Conservation (phyloP, 2,329 filamentous ascomycete genomes). For the Claviceps pazoutovae region DNA sequence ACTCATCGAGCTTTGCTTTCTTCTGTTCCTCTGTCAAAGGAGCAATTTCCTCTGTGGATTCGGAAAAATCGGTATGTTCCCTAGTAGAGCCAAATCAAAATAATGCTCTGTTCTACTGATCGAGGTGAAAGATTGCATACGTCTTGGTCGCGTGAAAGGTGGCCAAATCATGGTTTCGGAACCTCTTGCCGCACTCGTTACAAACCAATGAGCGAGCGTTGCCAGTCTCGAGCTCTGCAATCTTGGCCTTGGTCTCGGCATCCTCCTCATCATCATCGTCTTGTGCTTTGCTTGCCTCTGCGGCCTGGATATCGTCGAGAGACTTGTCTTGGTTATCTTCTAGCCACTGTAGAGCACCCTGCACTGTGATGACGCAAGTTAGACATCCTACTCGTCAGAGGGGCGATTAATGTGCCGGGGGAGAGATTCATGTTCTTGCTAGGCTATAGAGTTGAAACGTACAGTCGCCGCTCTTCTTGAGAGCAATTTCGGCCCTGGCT, state of each 20-base stretch:
- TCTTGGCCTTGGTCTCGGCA: slow-evolving; percentile 37
- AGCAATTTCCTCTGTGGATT: slow-evolving; percentile 84
- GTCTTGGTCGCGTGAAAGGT: slow-evolving; percentile 87
- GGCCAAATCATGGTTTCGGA: slow-evolving; percentile 67
- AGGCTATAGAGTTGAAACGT: slow-evolving; percentile 22
- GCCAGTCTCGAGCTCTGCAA: slow-evolving; percentile 54
- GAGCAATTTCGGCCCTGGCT: slow-evolving; percentile 66
- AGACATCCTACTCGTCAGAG: background rate
- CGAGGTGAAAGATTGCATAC: slow-evolving; percentile 21
- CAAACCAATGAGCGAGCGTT: slow-evolving; percentile 70
- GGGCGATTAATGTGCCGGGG: background rate
- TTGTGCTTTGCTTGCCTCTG: slow-evolving; percentile 23
- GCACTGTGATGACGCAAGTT: slow-evolving; percentile 39
- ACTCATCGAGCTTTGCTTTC: slow-evolving; percentile 60
- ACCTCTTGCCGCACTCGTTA: slow-evolving; percentile 89
- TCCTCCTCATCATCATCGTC: slow-evolving; percentile 34
- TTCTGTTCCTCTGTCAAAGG: slow-evolving; percentile 89
- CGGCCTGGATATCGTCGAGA: slow-evolving; percentile 61
- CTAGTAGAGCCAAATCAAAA: slow-evolving; percentile 23
- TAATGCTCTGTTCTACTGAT: background rate
- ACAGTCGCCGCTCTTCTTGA: slow-evolving; percentile 73
- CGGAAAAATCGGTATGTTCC: slow-evolving; percentile 78
- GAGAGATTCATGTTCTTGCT: background rate
- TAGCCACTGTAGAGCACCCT: slow-evolving; percentile 87
- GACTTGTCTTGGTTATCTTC: slow-evolving; percentile 82